Base-by-base conservation (phyloP, 768 basidiomycete species). In the Lanmaoa rubissima region DNA sequence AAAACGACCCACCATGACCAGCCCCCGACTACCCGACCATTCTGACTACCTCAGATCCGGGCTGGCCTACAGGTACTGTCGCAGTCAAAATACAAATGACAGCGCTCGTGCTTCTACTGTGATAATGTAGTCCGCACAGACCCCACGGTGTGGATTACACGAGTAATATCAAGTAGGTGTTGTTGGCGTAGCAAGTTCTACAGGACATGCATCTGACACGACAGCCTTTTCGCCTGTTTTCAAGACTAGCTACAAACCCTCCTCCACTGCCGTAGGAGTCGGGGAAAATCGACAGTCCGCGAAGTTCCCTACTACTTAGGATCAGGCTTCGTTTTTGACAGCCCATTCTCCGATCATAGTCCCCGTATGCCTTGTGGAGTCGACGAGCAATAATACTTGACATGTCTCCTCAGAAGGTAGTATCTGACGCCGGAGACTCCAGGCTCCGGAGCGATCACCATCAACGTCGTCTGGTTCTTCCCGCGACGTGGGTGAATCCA, bases 401-500 rank as follows among this genome's bases (percentile, higher is more conserved):
- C 44, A 24, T 36, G 42, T 41, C 58, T 51, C 46, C 44, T 32
- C 28, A 26, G 48, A 53, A 53, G 61, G 21, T 32, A 11, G 21
- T 9, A 17, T 19, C 34, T 38, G 32, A 38, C n/a, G 34, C 35
- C 44, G 41, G 51, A 16, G 5, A 44, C 38, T 28, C 21, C 38
- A 45, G 49, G 26, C 36, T 43, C 51, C 53, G 54, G 46, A 51
- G 31, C 14, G 57, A 38, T 49, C 31, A 38, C 6, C 24, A 42
- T 34, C 19, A 40, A 41, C 41, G 41, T 59, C 40, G 42, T 26
- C 5, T 26, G 53, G 16, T 38, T 28, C 28, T 51, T 53, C 14
- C 46, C 26, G 48, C 38, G 43, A 62, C 32, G 46, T 49, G 14
- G 46, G 51, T 41, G 53, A 38, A 55, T 59, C 54, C 44, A 17